Evolutionary conservation across 345 rosid species (phyloP), one percentile per base, ranked within the genome.

Genomic region (Atalantia buxifolia): DNA sequence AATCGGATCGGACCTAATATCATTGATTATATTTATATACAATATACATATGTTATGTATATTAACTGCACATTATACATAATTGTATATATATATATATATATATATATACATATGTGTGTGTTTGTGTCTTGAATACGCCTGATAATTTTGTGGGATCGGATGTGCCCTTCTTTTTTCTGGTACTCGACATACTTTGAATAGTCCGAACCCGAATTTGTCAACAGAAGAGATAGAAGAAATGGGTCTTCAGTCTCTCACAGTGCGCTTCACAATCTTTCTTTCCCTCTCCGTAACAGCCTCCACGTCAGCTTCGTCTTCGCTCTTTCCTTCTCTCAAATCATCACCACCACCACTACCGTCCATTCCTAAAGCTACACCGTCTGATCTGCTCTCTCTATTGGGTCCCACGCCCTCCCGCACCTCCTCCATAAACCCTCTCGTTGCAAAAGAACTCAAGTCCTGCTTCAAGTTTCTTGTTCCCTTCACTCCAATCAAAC

Each of bases 401-500:
- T 79, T 95, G 16, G 95, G 89, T 36, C 83, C 95, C 61, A 22
- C 88, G 53, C 64, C 89, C 64, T 66, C 83, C 33, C 80, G 78
- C 53, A 79, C 90, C 70, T 85, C 90, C 73, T 70, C 81, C 2
- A 77, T 92, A 81, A 84, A 88, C 75, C 98, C 95, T 24, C 61
- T 66, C 68, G 75, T 95, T 25, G 90, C 92, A 72, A 19, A 61
- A 4, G 85, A 93, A 48, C 90, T 93, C 83, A 81, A 63, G 7
- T 89, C 93, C 77, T 92, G 97, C 84, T 82, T 95, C 84, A 90
- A 66, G 73, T 95, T 92, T 86, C 93, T 95, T 35, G 94, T 92
- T 25, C 98, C 95, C 2, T 88, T 91, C 81, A 45, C 76, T 62
- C 85, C 92, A 35, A 19, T 21, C 28, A 33, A 68, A 28, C 40